phyloP scores from a whole-genome alignment of 805 yeast species.

The Wickerhamiella bombiphila region DNA sequence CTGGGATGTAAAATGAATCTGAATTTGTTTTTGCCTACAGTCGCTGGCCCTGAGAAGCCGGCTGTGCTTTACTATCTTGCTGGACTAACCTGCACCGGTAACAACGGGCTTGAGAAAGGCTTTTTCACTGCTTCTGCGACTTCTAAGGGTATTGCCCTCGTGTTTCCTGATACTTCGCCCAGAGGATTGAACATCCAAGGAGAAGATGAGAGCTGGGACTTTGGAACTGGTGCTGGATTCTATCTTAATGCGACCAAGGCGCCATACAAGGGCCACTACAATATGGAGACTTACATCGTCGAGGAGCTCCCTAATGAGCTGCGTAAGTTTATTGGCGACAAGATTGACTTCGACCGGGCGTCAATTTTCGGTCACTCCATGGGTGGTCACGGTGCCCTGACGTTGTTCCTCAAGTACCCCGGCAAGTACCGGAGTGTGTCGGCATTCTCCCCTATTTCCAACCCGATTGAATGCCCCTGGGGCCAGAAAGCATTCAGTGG shows the following conservation, averaged over 20 bases:
- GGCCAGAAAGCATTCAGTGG: slow-evolving; percentile 72
- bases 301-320: slow-evolving; percentile 46
- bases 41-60: slow-evolving; percentile 25
- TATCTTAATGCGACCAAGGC: slow-evolving; percentile 70
- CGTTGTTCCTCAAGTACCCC: slow-evolving; percentile 53
- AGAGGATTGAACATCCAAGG: slow-evolving; percentile 67
- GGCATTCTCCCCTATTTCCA: slow-evolving; percentile 82
- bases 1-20: slow-evolving; percentile 68
- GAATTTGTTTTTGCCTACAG: slow-evolving; percentile 60
- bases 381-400: slow-evolving; percentile 94
- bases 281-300: slow-evolving; percentile 75
- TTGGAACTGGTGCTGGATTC: slow-evolving; percentile 93
- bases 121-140: slow-evolving; percentile 56
- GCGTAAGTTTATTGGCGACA: slow-evolving; percentile 18
- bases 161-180: slow-evolving; percentile 95
- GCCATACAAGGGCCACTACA: slow-evolving; percentile 59
- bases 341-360: slow-evolving; percentile 42
- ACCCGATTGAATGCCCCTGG: slow-evolving; percentile 73
- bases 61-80: slow-evolving; percentile 74
- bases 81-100: slow-evolving; percentile 87
- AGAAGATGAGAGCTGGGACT: slow-evolving; percentile 75
- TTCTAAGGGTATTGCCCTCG: slow-evolving; percentile 70
- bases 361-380: slow-evolving; percentile 94
- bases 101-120: slow-evolving; percentile 89
- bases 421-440: slow-evolving; percentile 62